These are phyloP conservation scores for Poa annua DNA, from an alignment of 176 grass and related monocot genomes.

Conservation along the genomic window DNA sequence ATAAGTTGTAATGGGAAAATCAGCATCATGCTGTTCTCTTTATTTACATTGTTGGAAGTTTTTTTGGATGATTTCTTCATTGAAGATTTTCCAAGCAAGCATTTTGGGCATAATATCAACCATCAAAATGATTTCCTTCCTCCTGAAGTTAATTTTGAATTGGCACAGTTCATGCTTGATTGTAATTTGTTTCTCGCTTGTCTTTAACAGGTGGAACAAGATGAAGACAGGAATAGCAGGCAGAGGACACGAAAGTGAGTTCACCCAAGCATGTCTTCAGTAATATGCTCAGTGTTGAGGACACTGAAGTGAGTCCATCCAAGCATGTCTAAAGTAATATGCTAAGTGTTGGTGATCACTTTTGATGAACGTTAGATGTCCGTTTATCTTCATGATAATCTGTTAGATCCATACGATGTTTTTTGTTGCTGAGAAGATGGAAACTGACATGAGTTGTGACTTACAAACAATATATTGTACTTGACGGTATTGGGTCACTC, in stretches of 20 bases:
- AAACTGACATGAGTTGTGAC: not conserved
- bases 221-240: constrained; percentile 37
- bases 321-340: constrained; percentile 11
- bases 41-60: not conserved
- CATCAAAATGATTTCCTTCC: not conserved
- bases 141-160: not conserved
- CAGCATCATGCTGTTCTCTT: not conserved
- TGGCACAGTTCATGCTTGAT: not conserved
- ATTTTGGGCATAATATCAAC: not conserved
- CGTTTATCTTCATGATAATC: not conserved
- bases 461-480: not conserved
- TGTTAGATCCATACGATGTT: not conserved
- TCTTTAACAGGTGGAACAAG: constrained; percentile 45
- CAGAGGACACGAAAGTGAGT: constrained; percentile 37
- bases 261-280: not conserved
- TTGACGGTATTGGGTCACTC: not conserved
- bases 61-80: not conserved
- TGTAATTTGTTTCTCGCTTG: not conserved
- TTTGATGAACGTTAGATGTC: constrained; percentile 25
- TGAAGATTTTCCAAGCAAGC: not conserved
- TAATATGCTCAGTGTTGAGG: constrained; percentile 14
- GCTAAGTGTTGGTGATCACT: not conserved
- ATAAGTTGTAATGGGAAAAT: not conserved
- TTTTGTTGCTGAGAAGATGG: not conserved
- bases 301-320: constrained; percentile 12